Base-by-base conservation (phyloP, 805 yeast genomes). In the Barnettozyma sucrosica region DNA sequence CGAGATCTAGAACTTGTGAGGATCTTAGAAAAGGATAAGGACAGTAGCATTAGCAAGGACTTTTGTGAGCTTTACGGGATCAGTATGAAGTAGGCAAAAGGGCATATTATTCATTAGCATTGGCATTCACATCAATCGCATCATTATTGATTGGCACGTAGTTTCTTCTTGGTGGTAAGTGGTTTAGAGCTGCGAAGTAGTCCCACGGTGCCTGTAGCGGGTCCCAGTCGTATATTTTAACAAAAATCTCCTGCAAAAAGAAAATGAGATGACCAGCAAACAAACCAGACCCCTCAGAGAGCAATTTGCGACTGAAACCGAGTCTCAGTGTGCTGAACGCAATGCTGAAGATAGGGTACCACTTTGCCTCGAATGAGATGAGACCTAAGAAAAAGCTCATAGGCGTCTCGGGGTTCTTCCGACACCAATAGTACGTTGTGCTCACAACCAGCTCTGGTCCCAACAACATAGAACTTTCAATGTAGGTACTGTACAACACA, bases 151-250 rank as follows among this genome's bases (percentile, higher is more conserved):
- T 23, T 13, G 41, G 18, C 10, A 4, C 26, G 41, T 37, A 37
- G 16, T 37, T 37, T 37, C 25, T 21, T 20, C 41, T 20, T 16
- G 20, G 7, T 23, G 18, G 36, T 2, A 9, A 10, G 14, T n/a
- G n/a, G n/a, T n/a, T n/a, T n/a, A n/a, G n/a, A n/a, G n/a, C n/a
- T n/a, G n/a, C n/a, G n/a, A 42, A 13, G 25, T 36, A 51, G 9
- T 39, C 47, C 57, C 62, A 58, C 5, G 62, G 58, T 7, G 62
- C 52, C 13, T 44, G 38, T 5, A 58, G 34, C 4, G 58, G 56
- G 43, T 55, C 52, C 16, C 51, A 36, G 0, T 59, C 61, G 48
- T 56, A 55, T 1, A 54, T 9, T 26, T 49, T 51, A 2, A 30
- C 34, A 30, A 55, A 51, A 4, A 59, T 58, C 0, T 57, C 56